phyloP scores from a whole-genome alignment of 345 rosid genomes.

The Linum lewisii region DNA sequence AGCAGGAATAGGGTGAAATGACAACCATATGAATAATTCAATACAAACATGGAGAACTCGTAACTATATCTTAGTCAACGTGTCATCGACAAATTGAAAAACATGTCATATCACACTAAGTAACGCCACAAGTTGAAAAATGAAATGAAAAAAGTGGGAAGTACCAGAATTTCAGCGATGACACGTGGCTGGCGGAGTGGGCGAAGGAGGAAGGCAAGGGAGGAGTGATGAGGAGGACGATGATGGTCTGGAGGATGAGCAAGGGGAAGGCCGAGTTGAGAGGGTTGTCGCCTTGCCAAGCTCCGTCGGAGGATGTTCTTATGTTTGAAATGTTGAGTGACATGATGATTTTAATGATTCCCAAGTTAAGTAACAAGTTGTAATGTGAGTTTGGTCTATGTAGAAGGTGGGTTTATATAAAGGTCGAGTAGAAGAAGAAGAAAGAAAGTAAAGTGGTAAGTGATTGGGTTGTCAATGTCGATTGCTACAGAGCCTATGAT shows the following conservation, averaged over 20 bases:
- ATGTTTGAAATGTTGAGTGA: slow-evolving; percentile 17
- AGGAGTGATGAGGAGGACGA: slow-evolving; percentile 24
- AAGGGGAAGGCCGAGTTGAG: slow-evolving; percentile 28
- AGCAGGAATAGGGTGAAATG: too few species aligned
- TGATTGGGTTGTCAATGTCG: neutral
- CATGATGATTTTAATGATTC: too few species aligned
- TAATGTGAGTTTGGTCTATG: too few species aligned
- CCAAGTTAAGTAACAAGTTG: too few species aligned
- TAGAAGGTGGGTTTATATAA: neutral
- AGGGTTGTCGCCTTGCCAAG: slow-evolving; percentile 44
- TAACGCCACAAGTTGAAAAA: too few species aligned
- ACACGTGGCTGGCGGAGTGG: slow-evolving; percentile 39
- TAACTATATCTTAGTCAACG: too few species aligned
- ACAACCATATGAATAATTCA: too few species aligned
- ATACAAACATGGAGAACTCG: too few species aligned
- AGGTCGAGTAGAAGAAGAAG: neutral
- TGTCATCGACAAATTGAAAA: too few species aligned
- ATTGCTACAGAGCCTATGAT: too few species aligned
- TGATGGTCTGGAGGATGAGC: slow-evolving; percentile 19
- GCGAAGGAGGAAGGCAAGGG: slow-evolving; percentile 22
- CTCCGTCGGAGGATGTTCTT: slow-evolving; percentile 29
- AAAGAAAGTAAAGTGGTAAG: neutral
- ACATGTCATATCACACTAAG: too few species aligned
- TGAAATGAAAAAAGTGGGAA: neutral
- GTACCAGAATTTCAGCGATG: slow-evolving; percentile 28